phyloP scores from a whole-genome alignment of 1,139 yeast species.

The Zygosaccharomyces sapae region DNA sequence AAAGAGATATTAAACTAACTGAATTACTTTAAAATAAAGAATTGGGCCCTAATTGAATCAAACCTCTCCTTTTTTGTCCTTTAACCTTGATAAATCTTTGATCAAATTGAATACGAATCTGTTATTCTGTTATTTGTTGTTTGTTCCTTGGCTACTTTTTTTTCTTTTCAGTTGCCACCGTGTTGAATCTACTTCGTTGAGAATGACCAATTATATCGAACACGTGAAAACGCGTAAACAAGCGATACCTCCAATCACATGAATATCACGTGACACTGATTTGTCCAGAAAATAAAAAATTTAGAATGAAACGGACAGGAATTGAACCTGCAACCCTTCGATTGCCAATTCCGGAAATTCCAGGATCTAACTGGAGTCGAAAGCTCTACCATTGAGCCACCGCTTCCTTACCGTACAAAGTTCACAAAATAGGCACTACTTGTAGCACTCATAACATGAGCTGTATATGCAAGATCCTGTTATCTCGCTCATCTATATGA shows the following conservation, averaged over 20 bases:
- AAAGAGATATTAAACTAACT: neutral
- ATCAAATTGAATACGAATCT: neutral
- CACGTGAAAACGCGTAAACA: neutral
- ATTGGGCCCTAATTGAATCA: neutral
- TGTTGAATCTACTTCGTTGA: neutral
- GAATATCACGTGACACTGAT: neutral
- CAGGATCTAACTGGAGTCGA: conserved; percentile 63
- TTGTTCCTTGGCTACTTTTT: neutral
- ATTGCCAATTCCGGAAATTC: conserved; percentile 37
- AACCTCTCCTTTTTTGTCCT: conserved; percentile 1
- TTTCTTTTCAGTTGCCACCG: conserved; percentile 1
- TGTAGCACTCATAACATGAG: too few species aligned
- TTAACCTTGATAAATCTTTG: neutral
- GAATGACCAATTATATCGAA: neutral
- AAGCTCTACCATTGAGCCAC: conserved; percentile 94
- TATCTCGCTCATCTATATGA: too few species aligned
- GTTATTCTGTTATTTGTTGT: neutral
- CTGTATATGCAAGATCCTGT: too few species aligned
- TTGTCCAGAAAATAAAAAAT: neutral
- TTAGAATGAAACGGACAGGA: conserved; percentile 62
- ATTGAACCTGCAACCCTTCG: conserved; percentile 76
- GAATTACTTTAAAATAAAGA: neutral
- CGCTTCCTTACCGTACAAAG: conserved; percentile 46
- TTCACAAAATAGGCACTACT: too few species aligned
- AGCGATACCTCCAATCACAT: neutral